These are phyloP conservation scores for Mitragyna speciosa DNA, from an alignment of 257 asterid species.

Conservation along the genomic window DNA sequence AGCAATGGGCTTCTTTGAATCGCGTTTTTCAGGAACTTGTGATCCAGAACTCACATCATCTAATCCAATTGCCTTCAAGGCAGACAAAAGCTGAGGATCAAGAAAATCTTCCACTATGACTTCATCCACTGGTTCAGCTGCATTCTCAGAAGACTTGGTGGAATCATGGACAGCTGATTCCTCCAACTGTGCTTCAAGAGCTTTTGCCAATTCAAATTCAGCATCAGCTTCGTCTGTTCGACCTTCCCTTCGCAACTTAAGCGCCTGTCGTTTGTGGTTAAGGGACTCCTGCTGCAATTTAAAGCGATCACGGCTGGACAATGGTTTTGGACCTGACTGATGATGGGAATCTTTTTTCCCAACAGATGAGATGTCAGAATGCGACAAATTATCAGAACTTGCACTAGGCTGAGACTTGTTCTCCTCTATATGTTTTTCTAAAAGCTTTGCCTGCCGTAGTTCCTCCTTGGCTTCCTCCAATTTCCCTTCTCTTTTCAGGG, in stretches of 20 bases:
- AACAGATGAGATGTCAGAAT: slow-evolving; percentile 38
- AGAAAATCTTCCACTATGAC: slow-evolving; percentile 74
- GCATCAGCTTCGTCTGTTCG: slow-evolving; percentile 79
- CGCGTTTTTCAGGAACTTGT: slow-evolving; percentile 32
- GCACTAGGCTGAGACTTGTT: slow-evolving; percentile 33
- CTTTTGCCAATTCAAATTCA: slow-evolving; percentile 70
- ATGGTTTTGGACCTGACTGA: slow-evolving; percentile 52
- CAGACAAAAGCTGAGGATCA: slow-evolving; percentile 86
- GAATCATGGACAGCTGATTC: slow-evolving; percentile 46
- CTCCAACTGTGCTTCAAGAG: slow-evolving; percentile 67
- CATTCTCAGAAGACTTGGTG: slow-evolving; percentile 19
- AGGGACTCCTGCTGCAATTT: slow-evolving; percentile 85
- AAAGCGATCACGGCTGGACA: slow-evolving; percentile 73
- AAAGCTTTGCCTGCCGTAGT: slow-evolving; percentile 74
- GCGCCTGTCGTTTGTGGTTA: slow-evolving; percentile 75
- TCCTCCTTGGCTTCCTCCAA: slow-evolving; percentile 93
- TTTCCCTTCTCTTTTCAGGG: slow-evolving; percentile 88
- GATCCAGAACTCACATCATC: slow-evolving; percentile 33
- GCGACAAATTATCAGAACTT: slow-evolving; percentile 33
- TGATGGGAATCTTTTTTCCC: slow-evolving; percentile 53
- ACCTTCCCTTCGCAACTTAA: slow-evolving; percentile 87
- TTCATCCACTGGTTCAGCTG: slow-evolving; percentile 39
- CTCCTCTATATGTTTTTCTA: slow-evolving; percentile 62
- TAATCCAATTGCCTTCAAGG: slow-evolving; percentile 73
- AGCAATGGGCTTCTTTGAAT: slow-evolving; percentile 24